phyloP scores from a whole-genome alignment of 306 rosid genomes.

The Echinosophora koreensis region DNA sequence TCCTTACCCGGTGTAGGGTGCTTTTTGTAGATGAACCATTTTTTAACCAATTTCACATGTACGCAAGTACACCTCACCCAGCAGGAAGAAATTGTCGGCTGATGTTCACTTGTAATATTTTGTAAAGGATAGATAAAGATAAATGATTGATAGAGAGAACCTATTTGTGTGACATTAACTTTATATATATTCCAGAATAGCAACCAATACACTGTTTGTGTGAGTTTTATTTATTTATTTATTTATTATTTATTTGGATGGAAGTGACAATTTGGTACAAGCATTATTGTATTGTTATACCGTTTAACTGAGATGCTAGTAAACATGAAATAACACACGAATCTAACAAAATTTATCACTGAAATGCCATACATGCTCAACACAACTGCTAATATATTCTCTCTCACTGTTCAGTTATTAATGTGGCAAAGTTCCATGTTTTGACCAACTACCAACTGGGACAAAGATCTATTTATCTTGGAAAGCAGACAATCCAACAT shows the following conservation, averaged over 20 bases:
- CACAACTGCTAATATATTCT: too few relatives aligned
- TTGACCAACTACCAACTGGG: background rate
- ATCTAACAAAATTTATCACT: background rate
- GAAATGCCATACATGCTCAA: background rate
- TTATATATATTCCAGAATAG: conserved; percentile 1
- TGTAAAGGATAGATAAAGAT: conserved; percentile 48
- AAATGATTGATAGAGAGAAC: conserved; percentile 19
- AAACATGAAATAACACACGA: background rate
- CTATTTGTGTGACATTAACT: conserved; percentile 41
- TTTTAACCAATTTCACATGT: conserved; percentile 46
- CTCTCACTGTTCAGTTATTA: too few relatives aligned
- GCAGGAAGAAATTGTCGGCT: too few relatives aligned
- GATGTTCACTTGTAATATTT: conserved; percentile 43
- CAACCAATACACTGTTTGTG: conserved; percentile 19
- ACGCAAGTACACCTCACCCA: background rate
- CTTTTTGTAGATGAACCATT: conserved; percentile 22
- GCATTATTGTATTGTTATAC: too few relatives aligned
- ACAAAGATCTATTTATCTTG: background rate
- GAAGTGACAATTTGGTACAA: background rate
- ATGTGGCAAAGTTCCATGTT: too few relatives aligned
- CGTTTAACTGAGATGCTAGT: background rate
- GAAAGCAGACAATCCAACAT: background rate
- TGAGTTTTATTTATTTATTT: background rate
- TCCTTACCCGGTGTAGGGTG: background rate
- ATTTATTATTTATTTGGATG: too few relatives aligned